A percentile compares a stretch with the other conserved stretches of the same genome.
phyloP scores from a whole-genome alignment of 352 stramenopile species.

The Peronospora destructor region DNA sequence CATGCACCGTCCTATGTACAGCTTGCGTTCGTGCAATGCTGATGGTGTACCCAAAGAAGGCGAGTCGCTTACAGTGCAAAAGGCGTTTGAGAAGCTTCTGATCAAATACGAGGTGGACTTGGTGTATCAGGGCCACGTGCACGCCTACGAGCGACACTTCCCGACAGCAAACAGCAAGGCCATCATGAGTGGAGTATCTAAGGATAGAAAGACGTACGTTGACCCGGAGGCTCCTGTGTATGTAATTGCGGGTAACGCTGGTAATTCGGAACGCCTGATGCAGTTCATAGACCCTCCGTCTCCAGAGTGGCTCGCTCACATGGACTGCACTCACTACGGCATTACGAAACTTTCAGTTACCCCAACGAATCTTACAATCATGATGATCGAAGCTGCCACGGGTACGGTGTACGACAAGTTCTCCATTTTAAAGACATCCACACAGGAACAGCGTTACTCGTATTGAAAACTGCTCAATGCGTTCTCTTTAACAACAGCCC shows the following conservation, averaged over 20 bases:
- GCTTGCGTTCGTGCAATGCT: slow-evolving; percentile 19
- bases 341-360: slow-evolving; percentile 28
- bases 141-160: slow-evolving; percentile 47
- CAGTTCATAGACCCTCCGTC: slow-evolving; percentile 18
- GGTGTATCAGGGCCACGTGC: slow-evolving; percentile 43
- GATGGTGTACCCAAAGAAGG: slow-evolving; percentile 14
- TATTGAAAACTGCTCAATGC: no score
- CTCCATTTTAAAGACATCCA: slow-evolving; percentile 26
- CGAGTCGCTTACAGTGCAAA: slow-evolving; percentile 26
- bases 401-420: slow-evolving; percentile 32
- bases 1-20: slow-evolving; percentile 56
- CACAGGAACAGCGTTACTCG: background rate
- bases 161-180: slow-evolving; percentile 33
- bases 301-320: slow-evolving; percentile 28
- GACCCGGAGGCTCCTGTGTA: slow-evolving; percentile 46
- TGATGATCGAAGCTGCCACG: slow-evolving; percentile 24
- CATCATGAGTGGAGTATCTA: slow-evolving; percentile 38
- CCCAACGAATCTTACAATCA: slow-evolving; percentile 27
- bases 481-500: no score
- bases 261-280: slow-evolving; percentile 28
- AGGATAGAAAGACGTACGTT: slow-evolving; percentile 31
- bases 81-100: slow-evolving; percentile 50
- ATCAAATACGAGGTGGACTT: slow-evolving; percentile 59
- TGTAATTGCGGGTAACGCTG: slow-evolving; percentile 34
- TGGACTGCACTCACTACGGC: slow-evolving; percentile 30